phyloP scores from a whole-genome alignment of 176 grass and related monocot species.

The Oryza rufipogon region DNA sequence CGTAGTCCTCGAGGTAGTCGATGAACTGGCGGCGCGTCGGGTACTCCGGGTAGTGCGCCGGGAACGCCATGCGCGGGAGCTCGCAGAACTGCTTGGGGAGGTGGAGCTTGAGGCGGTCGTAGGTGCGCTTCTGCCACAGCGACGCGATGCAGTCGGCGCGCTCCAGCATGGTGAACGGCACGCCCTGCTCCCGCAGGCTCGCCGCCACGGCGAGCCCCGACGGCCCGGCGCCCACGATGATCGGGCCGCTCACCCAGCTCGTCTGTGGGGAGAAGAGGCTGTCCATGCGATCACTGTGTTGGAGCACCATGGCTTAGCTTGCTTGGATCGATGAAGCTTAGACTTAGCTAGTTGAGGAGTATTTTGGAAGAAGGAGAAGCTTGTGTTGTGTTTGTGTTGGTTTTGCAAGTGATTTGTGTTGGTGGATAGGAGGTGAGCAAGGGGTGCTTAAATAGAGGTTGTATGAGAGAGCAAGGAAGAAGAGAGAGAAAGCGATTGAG shows the following conservation, averaged over 20 bases:
- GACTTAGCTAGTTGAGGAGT: neutral
- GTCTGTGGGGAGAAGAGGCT: conserved; percentile 54
- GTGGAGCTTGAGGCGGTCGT: conserved; percentile 84
- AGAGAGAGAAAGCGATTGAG: neutral
- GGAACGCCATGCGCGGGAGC: conserved; percentile 73
- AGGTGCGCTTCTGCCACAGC: conserved; percentile 77
- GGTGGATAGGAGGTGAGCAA: conserved; percentile 30
- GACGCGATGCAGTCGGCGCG: conserved; percentile 78
- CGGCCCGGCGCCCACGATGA: conserved; percentile 79
- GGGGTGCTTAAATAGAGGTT: conserved; percentile 58
- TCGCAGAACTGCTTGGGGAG: conserved; percentile 91
- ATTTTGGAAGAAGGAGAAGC: conserved; percentile 4
- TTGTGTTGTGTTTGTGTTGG: conserved; percentile 3
- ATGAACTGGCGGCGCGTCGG: conserved; percentile 74
- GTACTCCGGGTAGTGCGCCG: conserved; percentile 72
- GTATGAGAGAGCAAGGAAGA: neutral
- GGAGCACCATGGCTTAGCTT: conserved; percentile 47
- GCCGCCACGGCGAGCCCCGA: conserved; percentile 74
- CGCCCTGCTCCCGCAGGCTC: conserved; percentile 65
- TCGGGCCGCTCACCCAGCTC: conserved; percentile 71
- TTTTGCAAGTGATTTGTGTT: conserved; percentile 42
- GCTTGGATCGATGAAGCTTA: conserved; percentile 4
- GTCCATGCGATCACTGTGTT: conserved; percentile 35
- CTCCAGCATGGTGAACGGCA: conserved; percentile 71
- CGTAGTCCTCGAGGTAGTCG: conserved; percentile 69